Base-by-base conservation (phyloP, 2,329 filamentous ascomycete species). In the Phyllosticta citribraziliensis region DNA sequence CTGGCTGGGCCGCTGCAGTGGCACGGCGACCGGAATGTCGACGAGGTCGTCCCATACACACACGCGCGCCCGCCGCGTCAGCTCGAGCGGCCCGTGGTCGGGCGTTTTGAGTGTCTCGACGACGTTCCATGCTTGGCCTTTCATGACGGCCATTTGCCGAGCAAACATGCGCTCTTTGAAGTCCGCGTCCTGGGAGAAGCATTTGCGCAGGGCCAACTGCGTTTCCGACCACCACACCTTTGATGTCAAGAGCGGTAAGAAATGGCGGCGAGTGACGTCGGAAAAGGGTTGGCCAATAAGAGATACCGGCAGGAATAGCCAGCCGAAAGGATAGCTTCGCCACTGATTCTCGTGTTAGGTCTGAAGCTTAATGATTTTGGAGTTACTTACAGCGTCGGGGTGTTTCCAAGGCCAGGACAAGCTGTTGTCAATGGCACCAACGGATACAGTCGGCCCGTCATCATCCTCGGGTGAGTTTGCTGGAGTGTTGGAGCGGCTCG, bases 351-450 rank as follows among this genome's bases (percentile, higher is more conserved):
- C 25, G 60, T 40, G 56, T 73, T 66, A 73, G 69, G 53, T 64
- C 58, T 63, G 9, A 40, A 56, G 55, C 51, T 52, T 55, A 24
- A 25, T 19, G 11, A 12, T 53, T 60, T 20, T 40, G 20, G 70
- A 83, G 78, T 82, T 25, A 75, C 81, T 74, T 75, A 84, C 82
- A 61, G 93, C 94, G 79, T 99, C 93, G 0, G 93, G 93, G 69
- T 97, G 93, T 74, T 97, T 97, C 94, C 93, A 99, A 1, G 94
- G 94, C 91, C 94, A 99, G 1, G 94, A 97, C 66, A 99, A 75
- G 66, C 91, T 97, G 74, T 99, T 99, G 74, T 99, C 94, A 66
- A 99, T 99, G 61, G 94, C 94, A 55, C 94, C 94, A 60, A 99
- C 82, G 3, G 84, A 84, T 62, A 97, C 88, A 24, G 82, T 80